Evolutionary conservation across 768 basidiomycete genomes (phyloP).

Genomic region (Hericium rajendrae): DNA sequence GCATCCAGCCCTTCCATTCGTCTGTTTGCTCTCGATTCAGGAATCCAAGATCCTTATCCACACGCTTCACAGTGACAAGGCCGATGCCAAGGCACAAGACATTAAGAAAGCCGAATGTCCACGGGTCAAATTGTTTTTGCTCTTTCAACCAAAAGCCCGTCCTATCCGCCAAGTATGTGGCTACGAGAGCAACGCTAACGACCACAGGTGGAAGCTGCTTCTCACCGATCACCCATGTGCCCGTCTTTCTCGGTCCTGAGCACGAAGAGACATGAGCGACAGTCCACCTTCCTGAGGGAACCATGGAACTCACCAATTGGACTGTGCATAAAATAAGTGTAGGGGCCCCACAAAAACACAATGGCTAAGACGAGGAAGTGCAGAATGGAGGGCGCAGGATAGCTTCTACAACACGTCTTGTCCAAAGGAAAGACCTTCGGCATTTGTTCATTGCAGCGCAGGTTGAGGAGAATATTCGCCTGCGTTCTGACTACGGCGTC

Average conservation of each 20-base stretch:
- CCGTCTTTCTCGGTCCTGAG: background rate
- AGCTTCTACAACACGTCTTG: slow-evolving; percentile 75
- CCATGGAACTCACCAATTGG: slow-evolving; percentile 8
- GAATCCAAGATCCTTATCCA: slow-evolving; percentile 80
- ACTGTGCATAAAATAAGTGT: slow-evolving; percentile 28
- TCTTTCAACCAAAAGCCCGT: slow-evolving; percentile 84
- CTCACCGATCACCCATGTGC: slow-evolving; percentile 21
- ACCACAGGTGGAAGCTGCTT: slow-evolving; percentile 41
- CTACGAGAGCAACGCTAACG: slow-evolving; percentile 54
- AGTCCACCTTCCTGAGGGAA: too few relatives aligned
- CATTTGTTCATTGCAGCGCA: slow-evolving; percentile 68
- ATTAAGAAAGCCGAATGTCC: slow-evolving; percentile 55
- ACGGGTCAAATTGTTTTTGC: slow-evolving; percentile 71
- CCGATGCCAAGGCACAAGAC: slow-evolving; percentile 48
- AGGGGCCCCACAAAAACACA: slow-evolving; percentile 43
- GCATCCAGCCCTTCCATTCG: slow-evolving; percentile 99
- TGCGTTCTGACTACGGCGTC: slow-evolving; percentile 53
- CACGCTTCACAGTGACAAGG: slow-evolving; percentile 52
- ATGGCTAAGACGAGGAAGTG: slow-evolving; percentile 44
- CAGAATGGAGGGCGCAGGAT: slow-evolving; percentile 53
- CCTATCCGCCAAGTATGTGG: slow-evolving; percentile 77
- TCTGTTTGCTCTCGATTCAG: slow-evolving; percentile 90
- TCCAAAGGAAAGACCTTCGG: slow-evolving; percentile 55
- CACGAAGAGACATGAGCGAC: too few relatives aligned
- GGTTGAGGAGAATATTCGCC: slow-evolving; percentile 69